Percentiles rank a stretch among this genome's conserved stretches.
Evolutionary conservation across 768 basidiomycete genomes (phyloP).

Genomic region (Fibroporia radiculosa): DNA sequence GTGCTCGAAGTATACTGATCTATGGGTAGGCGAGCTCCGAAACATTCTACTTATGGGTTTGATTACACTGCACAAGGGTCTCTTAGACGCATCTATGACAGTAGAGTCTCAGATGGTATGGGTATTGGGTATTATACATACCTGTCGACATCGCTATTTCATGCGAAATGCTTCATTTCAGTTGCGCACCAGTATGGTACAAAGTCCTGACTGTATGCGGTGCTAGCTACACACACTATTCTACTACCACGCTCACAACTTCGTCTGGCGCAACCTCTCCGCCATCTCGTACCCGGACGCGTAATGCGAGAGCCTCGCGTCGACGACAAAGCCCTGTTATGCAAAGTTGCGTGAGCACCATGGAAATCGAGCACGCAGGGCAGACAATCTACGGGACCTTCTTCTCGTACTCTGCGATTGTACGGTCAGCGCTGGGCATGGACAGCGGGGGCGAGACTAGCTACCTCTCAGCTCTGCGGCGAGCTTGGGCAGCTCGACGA

Average conservation of each 20-base stretch:
- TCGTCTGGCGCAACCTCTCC: conserved; percentile 23
- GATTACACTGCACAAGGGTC: too few relatives aligned
- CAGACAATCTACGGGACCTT: conserved; percentile 34
- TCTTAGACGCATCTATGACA: too few relatives aligned
- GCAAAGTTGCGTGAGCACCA: not conserved
- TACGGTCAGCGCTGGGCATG: conserved; percentile 1
- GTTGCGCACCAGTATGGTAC: too few relatives aligned
- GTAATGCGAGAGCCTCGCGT: conserved; percentile 72
- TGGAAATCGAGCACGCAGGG: not conserved
- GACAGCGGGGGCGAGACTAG: conserved; percentile 11
- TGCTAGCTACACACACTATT: too few relatives aligned
- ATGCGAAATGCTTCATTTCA: too few relatives aligned
- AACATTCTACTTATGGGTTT: too few relatives aligned
- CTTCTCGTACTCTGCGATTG: conserved; percentile 42
- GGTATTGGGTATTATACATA: too few relatives aligned
- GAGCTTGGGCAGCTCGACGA: conserved; percentile 63
- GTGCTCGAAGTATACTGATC: conserved; percentile 93
- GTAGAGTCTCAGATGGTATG: too few relatives aligned
- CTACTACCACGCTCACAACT: too few relatives aligned
- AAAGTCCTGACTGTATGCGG: too few relatives aligned
- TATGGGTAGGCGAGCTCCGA: too few relatives aligned
- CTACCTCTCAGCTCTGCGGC: conserved; percentile 58
- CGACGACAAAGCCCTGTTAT: conserved; percentile 44
- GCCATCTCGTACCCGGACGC: conserved; percentile 63
- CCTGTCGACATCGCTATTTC: too few relatives aligned